These are phyloP conservation scores for Taxawa tesnikishii DNA, from an alignment of 2,329 filamentous ascomycete genomes.

Conservation along the genomic window DNA sequence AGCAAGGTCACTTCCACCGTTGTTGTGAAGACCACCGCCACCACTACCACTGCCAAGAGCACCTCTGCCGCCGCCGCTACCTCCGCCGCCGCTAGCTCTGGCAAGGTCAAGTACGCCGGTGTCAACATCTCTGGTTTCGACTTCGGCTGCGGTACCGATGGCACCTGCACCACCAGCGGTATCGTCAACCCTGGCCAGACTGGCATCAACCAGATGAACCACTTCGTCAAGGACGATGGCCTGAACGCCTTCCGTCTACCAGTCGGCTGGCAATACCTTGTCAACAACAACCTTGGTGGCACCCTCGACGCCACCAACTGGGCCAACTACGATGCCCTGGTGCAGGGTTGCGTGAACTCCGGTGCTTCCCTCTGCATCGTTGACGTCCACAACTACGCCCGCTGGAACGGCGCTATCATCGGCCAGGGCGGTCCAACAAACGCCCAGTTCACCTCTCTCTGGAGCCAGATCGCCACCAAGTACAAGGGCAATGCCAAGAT, in stretches of 20 bases:
- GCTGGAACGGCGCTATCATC: constrained; percentile 50
- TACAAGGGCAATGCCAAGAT: constrained; percentile 44
- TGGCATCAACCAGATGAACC: constrained; percentile 28
- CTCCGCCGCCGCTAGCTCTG: constrained; percentile 5
- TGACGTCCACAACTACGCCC: constrained; percentile 20
- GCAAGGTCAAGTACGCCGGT: constrained; percentile 16
- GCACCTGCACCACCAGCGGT: constrained; percentile 22
- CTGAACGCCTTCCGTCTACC: constrained; percentile 48
- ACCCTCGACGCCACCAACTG: constrained; percentile 9
- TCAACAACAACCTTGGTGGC: constrained; percentile 10
- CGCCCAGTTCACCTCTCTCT: constrained; percentile 45
- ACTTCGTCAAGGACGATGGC: constrained; percentile 40
- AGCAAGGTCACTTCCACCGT: constrained; percentile 3
- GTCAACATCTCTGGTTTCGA: constrained; percentile 21
- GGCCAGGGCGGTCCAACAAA: constrained; percentile 53
- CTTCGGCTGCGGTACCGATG: constrained; percentile 25
- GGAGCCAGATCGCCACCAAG: constrained; percentile 42
- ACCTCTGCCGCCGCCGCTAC: constrained; percentile 3
- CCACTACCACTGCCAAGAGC: constrained; percentile 2
- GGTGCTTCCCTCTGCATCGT: constrained; percentile 12
- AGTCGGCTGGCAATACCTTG: constrained; percentile 19
- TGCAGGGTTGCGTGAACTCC: constrained; percentile 8
- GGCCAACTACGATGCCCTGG: constrained; percentile 9
- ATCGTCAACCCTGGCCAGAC: constrained; percentile 19
- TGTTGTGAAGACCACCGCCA: constrained; percentile 7